phyloP scores from a whole-genome alignment of 2,329 filamentous ascomycete species.

The Pseudogymnoascus sp. region DNA sequence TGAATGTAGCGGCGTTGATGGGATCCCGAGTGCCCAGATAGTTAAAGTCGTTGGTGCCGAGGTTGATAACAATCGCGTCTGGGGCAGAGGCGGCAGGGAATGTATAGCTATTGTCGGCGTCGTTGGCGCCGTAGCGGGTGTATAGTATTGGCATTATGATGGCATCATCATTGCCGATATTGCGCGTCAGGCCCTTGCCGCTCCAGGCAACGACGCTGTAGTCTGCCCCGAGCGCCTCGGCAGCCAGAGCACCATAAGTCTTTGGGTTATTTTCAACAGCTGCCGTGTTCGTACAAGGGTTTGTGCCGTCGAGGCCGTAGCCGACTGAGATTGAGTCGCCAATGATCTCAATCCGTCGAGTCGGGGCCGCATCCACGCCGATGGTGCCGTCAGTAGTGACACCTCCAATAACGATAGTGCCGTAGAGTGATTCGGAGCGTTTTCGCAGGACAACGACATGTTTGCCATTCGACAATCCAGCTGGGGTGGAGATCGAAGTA shows the following conservation, averaged over 20 bases:
- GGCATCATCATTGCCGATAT: slow-evolving; percentile 28
- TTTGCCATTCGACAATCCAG: slow-evolving; percentile 25
- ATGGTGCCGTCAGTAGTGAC: slow-evolving; percentile 27
- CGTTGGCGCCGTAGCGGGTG: slow-evolving; percentile 37
- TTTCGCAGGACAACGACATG: slow-evolving; percentile 34
- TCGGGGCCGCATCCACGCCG: slow-evolving; percentile 17
- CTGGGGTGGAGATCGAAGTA: slow-evolving; percentile 27
- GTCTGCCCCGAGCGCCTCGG: slow-evolving; percentile 34
- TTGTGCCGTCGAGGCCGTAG: slow-evolving; percentile 35
- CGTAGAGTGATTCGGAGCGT: slow-evolving; percentile 31
- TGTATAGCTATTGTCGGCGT: slow-evolving; percentile 31
- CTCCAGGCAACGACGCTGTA: slow-evolving; percentile 38
- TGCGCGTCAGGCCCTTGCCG: slow-evolving; percentile 36
- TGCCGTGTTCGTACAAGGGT: slow-evolving; percentile 35
- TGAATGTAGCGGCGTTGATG: slow-evolving; percentile 25
- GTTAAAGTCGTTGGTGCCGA: slow-evolving; percentile 38
- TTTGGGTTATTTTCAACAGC: slow-evolving; percentile 33
- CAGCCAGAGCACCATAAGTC: slow-evolving; percentile 37
- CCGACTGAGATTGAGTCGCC: slow-evolving; percentile 39
- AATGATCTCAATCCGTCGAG: slow-evolving; percentile 36
- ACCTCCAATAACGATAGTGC: slow-evolving; percentile 29
- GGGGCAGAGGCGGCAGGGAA: slow-evolving; percentile 28
- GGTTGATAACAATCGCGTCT: slow-evolving; percentile 36
- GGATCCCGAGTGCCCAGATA: slow-evolving; percentile 28
- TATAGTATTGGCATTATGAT: slow-evolving; percentile 35